phyloP scores from a whole-genome alignment of 495 filamentous ascomycete genomes.

The Symbiotaphrina buchneri region DNA sequence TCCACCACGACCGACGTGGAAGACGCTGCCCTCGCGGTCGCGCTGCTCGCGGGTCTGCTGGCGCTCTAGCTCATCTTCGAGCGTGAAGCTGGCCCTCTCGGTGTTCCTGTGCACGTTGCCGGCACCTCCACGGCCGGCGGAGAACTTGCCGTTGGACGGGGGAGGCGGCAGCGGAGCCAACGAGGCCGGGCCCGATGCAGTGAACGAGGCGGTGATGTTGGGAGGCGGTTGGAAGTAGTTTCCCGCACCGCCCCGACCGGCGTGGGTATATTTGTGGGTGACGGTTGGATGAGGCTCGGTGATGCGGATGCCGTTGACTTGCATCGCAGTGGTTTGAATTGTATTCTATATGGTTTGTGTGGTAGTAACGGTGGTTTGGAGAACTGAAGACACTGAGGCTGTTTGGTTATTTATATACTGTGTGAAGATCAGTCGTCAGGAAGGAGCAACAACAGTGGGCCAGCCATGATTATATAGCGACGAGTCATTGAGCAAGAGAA shows the following conservation, averaged over 20 bases:
- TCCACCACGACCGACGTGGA: constrained; percentile 74
- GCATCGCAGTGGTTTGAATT: constrained; percentile 12
- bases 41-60: constrained; percentile 35
- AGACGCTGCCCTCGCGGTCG: constrained; percentile 34
- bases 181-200: constrained; percentile 9
- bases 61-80: constrained; percentile 74
- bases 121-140: constrained; percentile 68
- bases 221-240: constrained; percentile 44
- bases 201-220: constrained; percentile 20
- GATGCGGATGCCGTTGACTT: constrained; percentile 48
- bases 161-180: constrained; percentile 25
- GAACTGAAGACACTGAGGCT: not conserved
- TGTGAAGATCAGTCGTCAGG: too few relatives aligned
- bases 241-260: constrained; percentile 72
- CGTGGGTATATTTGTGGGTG: constrained; percentile 39
- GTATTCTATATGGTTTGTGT: constrained; percentile 7
- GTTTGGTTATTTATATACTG: not conserved
- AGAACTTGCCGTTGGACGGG: constrained; percentile 32
- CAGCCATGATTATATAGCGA: too few relatives aligned
- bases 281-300: constrained; percentile 64
- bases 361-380: constrained; percentile 3
- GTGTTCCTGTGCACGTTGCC: constrained; percentile 56
- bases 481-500: too few relatives aligned
- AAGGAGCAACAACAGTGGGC: too few relatives aligned
- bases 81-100: constrained; percentile 55